Evolutionary conservation across 2,329 filamentous ascomycete genomes (phyloP).

Genomic region (Phialocephala subalpina): DNA sequence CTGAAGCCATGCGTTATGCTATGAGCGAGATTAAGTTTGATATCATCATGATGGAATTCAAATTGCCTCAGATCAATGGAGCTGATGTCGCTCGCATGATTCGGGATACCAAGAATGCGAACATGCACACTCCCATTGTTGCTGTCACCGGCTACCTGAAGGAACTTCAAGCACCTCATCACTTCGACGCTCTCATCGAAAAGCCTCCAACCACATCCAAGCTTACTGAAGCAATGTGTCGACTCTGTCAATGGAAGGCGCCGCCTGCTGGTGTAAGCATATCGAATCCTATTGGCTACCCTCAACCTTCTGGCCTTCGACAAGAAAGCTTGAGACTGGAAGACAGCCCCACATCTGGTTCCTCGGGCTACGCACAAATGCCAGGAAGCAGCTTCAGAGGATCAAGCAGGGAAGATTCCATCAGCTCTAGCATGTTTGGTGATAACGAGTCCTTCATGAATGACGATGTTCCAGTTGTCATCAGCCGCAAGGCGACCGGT

Average conservation of each 20-base stretch:
- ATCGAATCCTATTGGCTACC: constrained; percentile 58
- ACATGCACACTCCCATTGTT: constrained; percentile 93
- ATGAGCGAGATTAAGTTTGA: constrained; percentile 99
- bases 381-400: constrained; percentile 79
- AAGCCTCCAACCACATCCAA: constrained; percentile 96
- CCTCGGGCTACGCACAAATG: constrained; percentile 75
- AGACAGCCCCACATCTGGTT: constrained; percentile 74
- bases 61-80: constrained; percentile 92
- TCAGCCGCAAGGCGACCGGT: constrained; percentile 75
- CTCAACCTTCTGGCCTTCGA: constrained; percentile 70
- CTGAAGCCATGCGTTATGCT: constrained; percentile 91
- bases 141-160: constrained; percentile 98
- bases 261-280: constrained; percentile 60
- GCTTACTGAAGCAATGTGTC: constrained; percentile 84
- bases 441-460: constrained; percentile 81
- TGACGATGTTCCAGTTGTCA: constrained; percentile 80
- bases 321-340: constrained; percentile 71
- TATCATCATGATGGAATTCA: constrained; percentile 98
- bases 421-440: constrained; percentile 87
- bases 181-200: constrained; percentile 95
- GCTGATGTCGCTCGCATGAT: constrained; percentile 98
- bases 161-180: constrained; percentile 91
- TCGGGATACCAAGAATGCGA: constrained; percentile 93
- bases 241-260: constrained; percentile 92
- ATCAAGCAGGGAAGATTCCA: constrained; percentile 87